Evolutionary conservation across 1,284 basidiomycete genomes (phyloP).

Genomic region (Quambalaria eucalypti): DNA sequence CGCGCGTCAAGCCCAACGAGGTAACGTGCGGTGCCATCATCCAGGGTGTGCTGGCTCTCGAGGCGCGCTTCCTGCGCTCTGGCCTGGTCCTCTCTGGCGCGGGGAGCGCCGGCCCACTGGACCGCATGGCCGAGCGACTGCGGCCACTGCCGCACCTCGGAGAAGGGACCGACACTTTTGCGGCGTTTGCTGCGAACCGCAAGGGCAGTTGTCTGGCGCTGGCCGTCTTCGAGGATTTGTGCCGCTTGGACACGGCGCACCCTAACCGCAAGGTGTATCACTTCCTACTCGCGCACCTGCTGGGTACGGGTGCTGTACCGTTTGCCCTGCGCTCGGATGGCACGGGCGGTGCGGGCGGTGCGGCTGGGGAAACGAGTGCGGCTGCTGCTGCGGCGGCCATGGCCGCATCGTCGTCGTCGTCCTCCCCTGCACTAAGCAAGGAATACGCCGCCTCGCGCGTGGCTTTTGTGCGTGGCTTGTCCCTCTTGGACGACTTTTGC

Average conservation of each 20-base stretch:
- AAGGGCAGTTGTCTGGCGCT: background rate
- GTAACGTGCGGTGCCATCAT: background rate
- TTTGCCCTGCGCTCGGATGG: too few relatives aligned
- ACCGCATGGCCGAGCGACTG: background rate
- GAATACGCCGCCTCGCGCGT: background rate
- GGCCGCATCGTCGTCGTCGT: background rate
- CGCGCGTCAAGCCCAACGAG: background rate
- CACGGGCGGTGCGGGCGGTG: too few relatives aligned
- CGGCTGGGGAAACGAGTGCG: too few relatives aligned
- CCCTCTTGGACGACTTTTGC: background rate
- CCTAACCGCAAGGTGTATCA: background rate
- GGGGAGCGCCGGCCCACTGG: background rate
- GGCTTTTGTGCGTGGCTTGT: background rate
- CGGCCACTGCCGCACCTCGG: too few relatives aligned
- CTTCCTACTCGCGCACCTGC: background rate
- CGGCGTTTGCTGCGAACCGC: too few relatives aligned
- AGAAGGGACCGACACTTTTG: too few relatives aligned
- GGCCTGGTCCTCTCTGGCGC: background rate
- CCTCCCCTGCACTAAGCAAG: too few relatives aligned
- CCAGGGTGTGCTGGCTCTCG: background rate
- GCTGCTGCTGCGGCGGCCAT: too few relatives aligned
- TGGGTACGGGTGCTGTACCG: too few relatives aligned
- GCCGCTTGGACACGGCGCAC: background rate
- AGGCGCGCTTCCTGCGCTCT: background rate
- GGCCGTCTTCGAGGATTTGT: background rate